These are phyloP conservation scores for Phyllosticta citrichinensis DNA, from an alignment of 2,329 filamentous ascomycete species.

Conservation along the genomic window DNA sequence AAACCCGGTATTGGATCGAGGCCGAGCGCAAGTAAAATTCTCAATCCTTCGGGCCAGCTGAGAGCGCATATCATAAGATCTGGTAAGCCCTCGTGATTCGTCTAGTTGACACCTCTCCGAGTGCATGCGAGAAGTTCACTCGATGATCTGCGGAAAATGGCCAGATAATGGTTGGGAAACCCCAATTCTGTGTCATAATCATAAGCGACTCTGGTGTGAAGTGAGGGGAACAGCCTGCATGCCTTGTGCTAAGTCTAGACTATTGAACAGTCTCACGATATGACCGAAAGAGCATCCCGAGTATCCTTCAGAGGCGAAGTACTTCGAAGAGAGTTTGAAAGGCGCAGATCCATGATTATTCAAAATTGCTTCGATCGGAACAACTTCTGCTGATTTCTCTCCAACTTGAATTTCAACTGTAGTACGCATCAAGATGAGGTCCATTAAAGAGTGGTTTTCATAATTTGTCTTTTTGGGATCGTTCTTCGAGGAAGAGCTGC, in stretches of 20 bases:
- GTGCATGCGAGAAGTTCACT: neutral
- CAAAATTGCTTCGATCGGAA: neutral
- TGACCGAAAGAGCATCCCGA: no score
- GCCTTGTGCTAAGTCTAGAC: neutral
- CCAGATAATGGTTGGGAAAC: neutral
- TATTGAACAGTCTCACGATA: neutral
- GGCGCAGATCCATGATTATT: neutral
- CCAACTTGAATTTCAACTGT: no score
- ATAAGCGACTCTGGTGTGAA: neutral
- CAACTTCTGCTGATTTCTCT: neutral
- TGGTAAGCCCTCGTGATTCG: neutral
- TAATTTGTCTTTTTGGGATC: no score
- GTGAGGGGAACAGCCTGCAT: neutral
- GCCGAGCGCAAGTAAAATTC: neutral
- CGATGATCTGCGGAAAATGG: neutral
- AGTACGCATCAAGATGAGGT: neutral
- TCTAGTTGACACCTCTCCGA: neutral
- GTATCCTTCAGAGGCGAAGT: no score
- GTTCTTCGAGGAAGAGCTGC: neutral
- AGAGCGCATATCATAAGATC: neutral
- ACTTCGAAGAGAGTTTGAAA: neutral
- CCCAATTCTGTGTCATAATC: neutral
- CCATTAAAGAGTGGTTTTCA: neutral
- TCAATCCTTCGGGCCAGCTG: neutral
- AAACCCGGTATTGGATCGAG: neutral